Conservation (phyloP, 352 stramenopile species). For the Pythium angustatum region DNA sequence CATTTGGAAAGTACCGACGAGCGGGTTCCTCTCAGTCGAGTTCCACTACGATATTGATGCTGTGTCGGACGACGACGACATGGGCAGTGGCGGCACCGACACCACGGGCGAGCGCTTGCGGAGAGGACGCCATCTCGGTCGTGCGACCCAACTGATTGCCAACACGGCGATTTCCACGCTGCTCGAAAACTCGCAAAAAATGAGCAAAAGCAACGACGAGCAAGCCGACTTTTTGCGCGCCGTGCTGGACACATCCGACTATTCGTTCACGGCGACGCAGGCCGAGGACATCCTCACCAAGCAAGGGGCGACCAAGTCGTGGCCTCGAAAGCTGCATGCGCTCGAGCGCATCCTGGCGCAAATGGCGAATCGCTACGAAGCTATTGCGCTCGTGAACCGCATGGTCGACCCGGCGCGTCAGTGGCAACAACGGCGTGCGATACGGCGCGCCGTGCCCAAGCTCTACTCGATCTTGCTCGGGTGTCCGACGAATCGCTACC, state of each 20-base stretch:
- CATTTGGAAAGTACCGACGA: constrained; percentile 44
- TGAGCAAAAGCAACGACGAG: constrained; percentile 47
- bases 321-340: constrained; percentile 34
- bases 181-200: constrained; percentile 42
- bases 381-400: constrained; percentile 38
- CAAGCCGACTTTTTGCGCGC: constrained; percentile 62
- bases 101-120: not conserved
- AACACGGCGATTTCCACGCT: constrained; percentile 44
- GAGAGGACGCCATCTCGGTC: not conserved
- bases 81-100: no score
- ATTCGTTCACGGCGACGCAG: constrained; percentile 68
- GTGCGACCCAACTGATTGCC: constrained; percentile 30
- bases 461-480: constrained; percentile 64
- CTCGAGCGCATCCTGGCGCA: constrained; percentile 53
- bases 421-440: constrained; percentile 56
- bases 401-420: constrained; percentile 44
- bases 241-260: constrained; percentile 53
- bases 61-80: not conserved
- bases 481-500: constrained; percentile 68
- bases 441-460: constrained; percentile 62
- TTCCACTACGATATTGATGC: constrained; percentile 32
- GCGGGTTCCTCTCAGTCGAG: constrained; percentile 39
- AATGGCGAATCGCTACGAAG: constrained; percentile 66
- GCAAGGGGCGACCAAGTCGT: constrained; percentile 41
- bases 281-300: constrained; percentile 60